Evolutionary conservation across 192 early-diverging fungal species (phyloP), one percentile per base, ranked within the genome.

Genomic region (Backusella circina): DNA sequence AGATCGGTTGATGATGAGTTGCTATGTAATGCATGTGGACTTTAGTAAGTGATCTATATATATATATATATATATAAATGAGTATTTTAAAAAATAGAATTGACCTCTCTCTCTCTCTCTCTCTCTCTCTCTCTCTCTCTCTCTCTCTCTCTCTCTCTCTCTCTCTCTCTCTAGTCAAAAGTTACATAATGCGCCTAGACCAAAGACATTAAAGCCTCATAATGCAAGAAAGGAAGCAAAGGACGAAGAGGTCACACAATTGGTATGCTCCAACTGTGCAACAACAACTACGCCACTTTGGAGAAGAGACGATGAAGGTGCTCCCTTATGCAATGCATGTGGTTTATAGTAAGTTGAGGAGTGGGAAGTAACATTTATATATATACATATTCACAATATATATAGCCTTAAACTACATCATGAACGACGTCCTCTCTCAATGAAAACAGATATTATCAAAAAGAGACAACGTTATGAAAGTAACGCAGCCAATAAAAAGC

Each of bases 21-120:
- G 10, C 85, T 99, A 28, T 99, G 98, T 85, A 99, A 99, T 77
- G 98, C 98, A 2, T 99, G 98, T 79, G 97, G 97, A 4, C 85
- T 99, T 13, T 99, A 96, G 85, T 95, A 88, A 79, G 77, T 73
- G 36, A 38, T 33, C 31, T 71, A 26, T 9, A 64, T 26, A 13
- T 21, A 35, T n/a, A n/a, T n/a, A n/a, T n/a, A n/a, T n/a, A n/a
- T n/a, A n/a, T n/a, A n/a, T n/a, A n/a, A n/a, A n/a, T n/a, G n/a
- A n/a, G n/a, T n/a, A n/a, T n/a, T n/a, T n/a, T n/a, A n/a, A n/a
- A n/a, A n/a, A n/a, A n/a, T n/a, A n/a, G n/a, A n/a, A n/a, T n/a
- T n/a, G n/a, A n/a, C n/a, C n/a, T n/a, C n/a, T n/a, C n/a, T n/a
- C n/a, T n/a, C n/a, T n/a, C n/a, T n/a, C n/a, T n/a, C n/a, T n/a